Evolutionary conservation across 495 filamentous ascomycete genomes (phyloP).

Genomic region (Pseudevernia furfuracea): DNA sequence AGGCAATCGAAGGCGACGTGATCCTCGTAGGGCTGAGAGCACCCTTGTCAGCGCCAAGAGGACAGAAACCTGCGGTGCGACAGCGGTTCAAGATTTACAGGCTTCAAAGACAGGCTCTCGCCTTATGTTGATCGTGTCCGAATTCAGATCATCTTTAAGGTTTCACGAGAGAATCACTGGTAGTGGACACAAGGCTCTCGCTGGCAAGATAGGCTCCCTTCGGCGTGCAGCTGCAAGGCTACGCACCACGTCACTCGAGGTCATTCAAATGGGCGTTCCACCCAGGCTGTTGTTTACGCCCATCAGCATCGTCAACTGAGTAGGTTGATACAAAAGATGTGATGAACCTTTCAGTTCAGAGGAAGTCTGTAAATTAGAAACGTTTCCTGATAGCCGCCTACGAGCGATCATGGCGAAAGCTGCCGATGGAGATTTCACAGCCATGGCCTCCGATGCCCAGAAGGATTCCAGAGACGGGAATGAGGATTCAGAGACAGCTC

Average conservation of each 20-base stretch:
- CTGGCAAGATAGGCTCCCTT: neutral
- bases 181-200: neutral
- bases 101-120: neutral
- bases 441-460: neutral
- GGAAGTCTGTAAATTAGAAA: too few relatives aligned
- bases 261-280: neutral
- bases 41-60: constrained; percentile 7
- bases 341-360: neutral
- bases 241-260: neutral
- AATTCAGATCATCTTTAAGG: too few relatives aligned
- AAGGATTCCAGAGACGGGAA: neutral
- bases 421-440: neutral
- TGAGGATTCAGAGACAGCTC: neutral
- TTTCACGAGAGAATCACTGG: neutral
- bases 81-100: neutral
- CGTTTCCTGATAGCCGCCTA: neutral
- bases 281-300: neutral
- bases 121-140: neutral
- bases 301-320: neutral
- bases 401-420: neutral
- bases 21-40: constrained; percentile 16
- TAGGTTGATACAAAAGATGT: neutral
- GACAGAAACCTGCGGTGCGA: neutral
- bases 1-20: constrained; percentile 22
- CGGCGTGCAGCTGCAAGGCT: neutral